Evolutionary conservation across 257 asterid genomes (phyloP).

Genomic region (Plantago ovata): DNA sequence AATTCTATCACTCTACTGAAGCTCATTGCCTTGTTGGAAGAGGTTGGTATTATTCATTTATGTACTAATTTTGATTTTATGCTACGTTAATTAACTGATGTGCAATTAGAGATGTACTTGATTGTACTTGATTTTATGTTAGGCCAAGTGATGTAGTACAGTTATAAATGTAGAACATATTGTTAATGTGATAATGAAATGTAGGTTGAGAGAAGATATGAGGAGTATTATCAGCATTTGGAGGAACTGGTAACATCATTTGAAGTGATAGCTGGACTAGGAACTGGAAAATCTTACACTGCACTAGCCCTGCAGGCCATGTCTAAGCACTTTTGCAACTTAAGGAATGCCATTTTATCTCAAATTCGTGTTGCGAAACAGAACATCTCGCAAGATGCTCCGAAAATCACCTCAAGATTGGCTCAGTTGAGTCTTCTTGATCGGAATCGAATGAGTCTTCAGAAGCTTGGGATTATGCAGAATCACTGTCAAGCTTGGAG

Average conservation of each 20-base stretch:
- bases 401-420: conserved; percentile 53
- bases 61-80: background rate
- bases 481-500: conserved; percentile 62
- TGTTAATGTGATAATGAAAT: background rate
- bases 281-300: conserved; percentile 73
- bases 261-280: conserved; percentile 68
- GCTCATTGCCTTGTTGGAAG: conserved; percentile 66
- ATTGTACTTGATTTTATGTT: background rate
- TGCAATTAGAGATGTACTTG: background rate
- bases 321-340: conserved; percentile 72
- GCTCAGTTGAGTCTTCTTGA: conserved; percentile 61
- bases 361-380: conserved; percentile 47
- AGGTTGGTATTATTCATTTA: conserved; percentile 37
- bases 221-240: conserved; percentile 56
- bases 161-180: too few species aligned
- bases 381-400: conserved; percentile 45
- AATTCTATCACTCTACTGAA: conserved; percentile 45
- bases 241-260: conserved; percentile 61
- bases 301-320: conserved; percentile 82
- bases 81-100: background rate
- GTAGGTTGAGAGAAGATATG: conserved; percentile 83
- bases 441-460: conserved; percentile 50
- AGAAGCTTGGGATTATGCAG: conserved; percentile 53
- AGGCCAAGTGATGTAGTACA: too few species aligned
- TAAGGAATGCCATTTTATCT: conserved; percentile 54